Conservation (phyloP, 2,329 filamentous ascomycete genomes). For the Penicillium sp. region DNA sequence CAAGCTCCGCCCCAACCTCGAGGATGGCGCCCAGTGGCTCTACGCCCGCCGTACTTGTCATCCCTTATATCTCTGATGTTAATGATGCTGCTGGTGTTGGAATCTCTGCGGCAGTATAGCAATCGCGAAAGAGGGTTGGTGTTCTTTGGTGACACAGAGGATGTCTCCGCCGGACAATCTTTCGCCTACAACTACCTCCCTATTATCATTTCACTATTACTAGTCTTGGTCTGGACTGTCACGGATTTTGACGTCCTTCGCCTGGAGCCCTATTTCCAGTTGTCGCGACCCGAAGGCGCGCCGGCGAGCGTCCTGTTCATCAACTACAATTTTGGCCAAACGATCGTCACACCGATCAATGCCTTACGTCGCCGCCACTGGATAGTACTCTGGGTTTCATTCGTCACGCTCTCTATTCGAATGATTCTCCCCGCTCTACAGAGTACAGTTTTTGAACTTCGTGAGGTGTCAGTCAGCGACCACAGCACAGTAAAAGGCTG, state of each 20-base stretch:
- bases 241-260: conserved; percentile 52
- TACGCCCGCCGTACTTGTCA: conserved; percentile 33
- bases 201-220: conserved; percentile 47
- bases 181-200: conserved; percentile 42
- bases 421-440: conserved; percentile 36
- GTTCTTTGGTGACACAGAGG: conserved; percentile 31
- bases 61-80: conserved; percentile 26
- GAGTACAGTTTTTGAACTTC: conserved; percentile 33
- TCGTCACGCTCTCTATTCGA: conserved; percentile 34
- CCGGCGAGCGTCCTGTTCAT: conserved; percentile 36
- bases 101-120: conserved; percentile 34
- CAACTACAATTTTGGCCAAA: conserved; percentile 41
- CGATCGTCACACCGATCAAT: conserved; percentile 34
- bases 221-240: conserved; percentile 51
- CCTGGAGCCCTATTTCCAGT: conserved; percentile 50
- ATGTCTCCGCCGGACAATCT: conserved; percentile 28
- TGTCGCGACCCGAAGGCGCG: conserved; percentile 34
- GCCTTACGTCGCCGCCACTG: conserved; percentile 34
- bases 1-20: conserved; percentile 3
- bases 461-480: conserved; percentile 25
- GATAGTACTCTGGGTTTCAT: conserved; percentile 33
- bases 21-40: conserved; percentile 36
- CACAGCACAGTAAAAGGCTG: conserved; percentile 29
- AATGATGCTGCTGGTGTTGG: conserved; percentile 26
- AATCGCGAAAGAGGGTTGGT: conserved; percentile 28